Conservation (phyloP, 345 rosid species). For the Acer campestre region DNA sequence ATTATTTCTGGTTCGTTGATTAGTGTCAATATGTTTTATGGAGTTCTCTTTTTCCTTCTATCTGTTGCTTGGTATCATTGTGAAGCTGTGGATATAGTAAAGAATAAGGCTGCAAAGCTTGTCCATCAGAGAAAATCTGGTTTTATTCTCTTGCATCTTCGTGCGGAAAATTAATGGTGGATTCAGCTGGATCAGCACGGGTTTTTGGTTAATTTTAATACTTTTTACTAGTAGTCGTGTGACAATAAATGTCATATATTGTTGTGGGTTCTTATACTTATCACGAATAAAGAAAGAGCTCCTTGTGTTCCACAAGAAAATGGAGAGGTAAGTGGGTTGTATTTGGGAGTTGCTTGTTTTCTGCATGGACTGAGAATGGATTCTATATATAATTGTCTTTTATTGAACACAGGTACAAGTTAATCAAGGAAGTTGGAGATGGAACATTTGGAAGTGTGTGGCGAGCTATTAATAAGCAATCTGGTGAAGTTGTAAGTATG, state of each 20-base stretch:
- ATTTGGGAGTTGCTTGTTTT: neutral
- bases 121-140: conserved; percentile 34
- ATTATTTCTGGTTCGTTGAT: conserved; percentile 32
- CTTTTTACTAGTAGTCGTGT: conserved; percentile 31
- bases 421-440: conserved; percentile 91
- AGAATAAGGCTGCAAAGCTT: conserved; percentile 59
- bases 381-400: conserved; percentile 4
- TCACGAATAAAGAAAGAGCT: conserved; percentile 54
- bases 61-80: conserved; percentile 33
- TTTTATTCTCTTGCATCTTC: conserved; percentile 27
- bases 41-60: conserved; percentile 26
- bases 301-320: conserved; percentile 40
- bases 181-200: conserved; percentile 38
- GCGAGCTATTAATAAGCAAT: conserved; percentile 74
- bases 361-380: neutral
- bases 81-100: conserved; percentile 43
- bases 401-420: conserved; percentile 59
- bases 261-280: conserved; percentile 33
- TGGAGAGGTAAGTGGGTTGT: conserved; percentile 73
- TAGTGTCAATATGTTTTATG: conserved; percentile 45
- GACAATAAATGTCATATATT: conserved; percentile 44
- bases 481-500: conserved; percentile 87
- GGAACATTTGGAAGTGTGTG: conserved; percentile 97
- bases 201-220: conserved; percentile 21
- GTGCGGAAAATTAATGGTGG: conserved; percentile 38